Conservation (phyloP, 192 early-diverging fungal species). For the Mortierella hygrophila region DNA sequence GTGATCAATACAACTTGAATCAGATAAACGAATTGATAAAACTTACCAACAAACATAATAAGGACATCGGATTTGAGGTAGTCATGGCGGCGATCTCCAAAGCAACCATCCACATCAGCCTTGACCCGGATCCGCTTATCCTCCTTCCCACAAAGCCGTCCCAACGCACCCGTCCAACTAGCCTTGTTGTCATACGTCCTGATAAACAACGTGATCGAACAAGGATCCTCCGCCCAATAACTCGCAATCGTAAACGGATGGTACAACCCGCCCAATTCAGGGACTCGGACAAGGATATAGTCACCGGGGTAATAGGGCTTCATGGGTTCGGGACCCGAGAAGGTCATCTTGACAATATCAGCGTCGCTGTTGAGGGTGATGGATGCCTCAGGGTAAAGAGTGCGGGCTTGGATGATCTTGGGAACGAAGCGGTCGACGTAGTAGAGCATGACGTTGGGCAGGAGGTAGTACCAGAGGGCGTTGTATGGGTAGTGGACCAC, state of each 20-base stretch:
- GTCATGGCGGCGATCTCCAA: conserved; percentile 53
- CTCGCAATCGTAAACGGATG: conserved; percentile 51
- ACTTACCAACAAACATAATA: conserved; percentile 48
- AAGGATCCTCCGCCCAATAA: conserved; percentile 51
- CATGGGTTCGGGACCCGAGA: conserved; percentile 43
- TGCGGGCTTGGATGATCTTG: conserved; percentile 38
- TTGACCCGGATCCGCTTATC: conserved; percentile 32
- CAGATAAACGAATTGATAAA: not conserved
- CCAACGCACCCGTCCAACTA: conserved; percentile 43
- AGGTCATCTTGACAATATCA: conserved; percentile 48
- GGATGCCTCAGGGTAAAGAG: conserved; percentile 21
- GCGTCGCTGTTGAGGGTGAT: conserved; percentile 44
- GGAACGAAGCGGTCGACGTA: conserved; percentile 45
- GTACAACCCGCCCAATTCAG: conserved; percentile 35
- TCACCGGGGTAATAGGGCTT: conserved; percentile 56
- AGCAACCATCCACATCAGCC: conserved; percentile 45
- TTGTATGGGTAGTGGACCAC: conserved; percentile 48
- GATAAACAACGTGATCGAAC: conserved; percentile 39
- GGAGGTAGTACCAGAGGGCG: conserved; percentile 50
- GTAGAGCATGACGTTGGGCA: conserved; percentile 42
- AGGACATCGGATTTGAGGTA: conserved; percentile 50
- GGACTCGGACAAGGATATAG: conserved; percentile 43
- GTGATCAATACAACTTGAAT: not conserved
- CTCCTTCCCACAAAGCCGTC: conserved; percentile 35
- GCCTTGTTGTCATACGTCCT: conserved; percentile 31